These are phyloP conservation scores for Tephrocybe sp. DNA, from an alignment of 768 basidiomycete genomes.

Conservation along the genomic window DNA sequence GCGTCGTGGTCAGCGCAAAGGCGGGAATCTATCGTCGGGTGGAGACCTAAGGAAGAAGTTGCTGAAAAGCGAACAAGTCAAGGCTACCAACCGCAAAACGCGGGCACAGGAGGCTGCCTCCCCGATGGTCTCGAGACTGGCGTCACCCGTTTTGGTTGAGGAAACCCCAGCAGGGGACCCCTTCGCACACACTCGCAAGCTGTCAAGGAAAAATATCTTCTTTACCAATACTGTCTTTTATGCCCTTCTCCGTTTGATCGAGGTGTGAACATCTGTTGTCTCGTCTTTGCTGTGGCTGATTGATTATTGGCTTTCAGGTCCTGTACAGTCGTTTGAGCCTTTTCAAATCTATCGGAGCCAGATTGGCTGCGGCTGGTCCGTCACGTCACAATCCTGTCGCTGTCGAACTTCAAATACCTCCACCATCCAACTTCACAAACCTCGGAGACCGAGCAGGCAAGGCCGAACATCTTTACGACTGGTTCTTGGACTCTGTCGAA, in stretches of 20 bases:
- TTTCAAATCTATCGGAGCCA: constrained; percentile 70
- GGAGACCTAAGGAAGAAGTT: constrained; percentile 78
- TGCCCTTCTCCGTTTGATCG: constrained; percentile 75
- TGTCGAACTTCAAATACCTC: constrained; percentile 27
- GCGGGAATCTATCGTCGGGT: constrained; percentile 28
- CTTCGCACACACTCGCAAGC: constrained; percentile 25
- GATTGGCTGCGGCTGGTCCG: constrained; percentile 34
- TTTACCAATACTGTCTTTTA: constrained; percentile 92
- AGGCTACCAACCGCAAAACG: constrained; percentile 60
- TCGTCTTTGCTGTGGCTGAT: constrained; percentile 2
- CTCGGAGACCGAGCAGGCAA: constrained; percentile 37
- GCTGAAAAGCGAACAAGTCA: constrained; percentile 80
- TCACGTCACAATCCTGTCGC: constrained; percentile 21
- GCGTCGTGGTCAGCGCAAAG: constrained; percentile 28
- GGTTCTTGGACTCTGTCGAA: constrained; percentile 85
- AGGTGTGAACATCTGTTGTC: constrained; percentile 51
- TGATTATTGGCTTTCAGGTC: constrained; percentile 47
- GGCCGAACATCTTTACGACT: constrained; percentile 72
- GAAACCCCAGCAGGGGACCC: constrained; percentile 33
- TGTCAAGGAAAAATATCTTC: constrained; percentile 56
- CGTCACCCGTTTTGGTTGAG: constrained; percentile 57
- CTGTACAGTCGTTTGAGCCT: constrained; percentile 76
- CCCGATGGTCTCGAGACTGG: constrained; percentile 54
- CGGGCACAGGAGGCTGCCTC: constrained; percentile 46
- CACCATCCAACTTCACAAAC: constrained; percentile 23